Evolutionary conservation across 2,329 filamentous ascomycete genomes (phyloP), one percentile per base, ranked within the genome.

Genomic region (Fonsecaea monophora): DNA sequence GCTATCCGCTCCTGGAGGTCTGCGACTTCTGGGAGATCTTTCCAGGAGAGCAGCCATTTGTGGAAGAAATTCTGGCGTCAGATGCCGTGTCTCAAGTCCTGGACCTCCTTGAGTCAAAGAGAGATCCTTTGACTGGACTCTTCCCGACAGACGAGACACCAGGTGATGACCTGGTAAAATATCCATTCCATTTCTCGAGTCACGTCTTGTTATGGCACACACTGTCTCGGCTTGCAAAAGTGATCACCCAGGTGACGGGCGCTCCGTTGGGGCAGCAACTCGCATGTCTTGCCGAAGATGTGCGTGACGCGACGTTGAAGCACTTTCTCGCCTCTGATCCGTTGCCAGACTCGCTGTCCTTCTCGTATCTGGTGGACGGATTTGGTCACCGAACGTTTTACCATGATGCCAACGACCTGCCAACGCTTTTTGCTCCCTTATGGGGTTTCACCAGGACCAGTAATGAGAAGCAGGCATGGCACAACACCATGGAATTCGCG

Each of bases 161-260:
- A 6, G 65, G 60, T 18, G 65, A 67, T 35, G 65, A 67, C 55
- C 42, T 25, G 6, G 65, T 67, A 5, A 55, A 67, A 53, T 60
- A 58, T 64, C 65, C 65, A 4, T 67, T 67, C 50, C 65, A 67
- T 21, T 67, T 67, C 57, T 67, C 65, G 1, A 67, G 65, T 56
- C 65, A 67, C 48, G 35, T 67, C 21, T 54, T 67, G 38, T 34
- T 67, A 13, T 67, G 65, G 65, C 60, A 63, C 30, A 42, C 65
- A 21, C 15, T 62, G 10, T 63, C 60, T 4, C 59, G 32, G 40
- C 60, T 67, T 15, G 53, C 60, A 5, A 63, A 63, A 32, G n/a
- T 67, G 9, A 37, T 55, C 2, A 40, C 60, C 12, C 40, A 53
- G 25, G 25, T 63, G 12, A 38, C 34, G 18, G n/a, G 35, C 10